Evolutionary conservation across 1,284 basidiomycete species (phyloP), one percentile per base, ranked within the genome.

Genomic region (Papiliotrema nemorosa): DNA sequence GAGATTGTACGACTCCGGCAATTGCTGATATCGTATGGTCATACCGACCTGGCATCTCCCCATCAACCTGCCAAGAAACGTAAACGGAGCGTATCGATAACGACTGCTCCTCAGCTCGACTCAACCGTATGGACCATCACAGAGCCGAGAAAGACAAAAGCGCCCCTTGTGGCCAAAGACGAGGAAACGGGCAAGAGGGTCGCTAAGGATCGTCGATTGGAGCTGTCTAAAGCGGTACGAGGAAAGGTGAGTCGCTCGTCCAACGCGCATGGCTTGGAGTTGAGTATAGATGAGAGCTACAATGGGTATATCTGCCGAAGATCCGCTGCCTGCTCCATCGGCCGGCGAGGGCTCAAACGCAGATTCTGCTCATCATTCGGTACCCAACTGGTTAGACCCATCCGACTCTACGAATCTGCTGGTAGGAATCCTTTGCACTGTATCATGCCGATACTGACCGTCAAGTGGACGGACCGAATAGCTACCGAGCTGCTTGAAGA

Each of bases 161-260:
- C 21, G 35, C 6, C 7, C 14, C 12, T 22, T 44, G 26, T 35
- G 12, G 25, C 10, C 31, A 33, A 50, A 31, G 46, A 59, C 46
- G 51, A 47, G 33, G 58, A 52, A 20, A 66, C 60, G 4, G 64
- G 64, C 16, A 66, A 66, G 47, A 44, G 64, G 43, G 33, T 66
- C 24, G 62, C 63, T 35, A 59, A 55, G 37, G 47, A 46, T 9
- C 22, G 64, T 5, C 50, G 53, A 44, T 51, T 50, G 1, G 64
- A 66, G 36, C 40, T 66, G 31, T 38, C 44, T 1, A 60, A 55
- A 40, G 57, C 49, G 1, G 33, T 66, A 3, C 41, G 64, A 18
- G 44, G 40, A 2, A 63, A 54, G 44, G 62, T 60, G 27, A 12
- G 57, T 21, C 20, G 46, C 16, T n/a, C 13, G 31, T 39, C 20